These are phyloP conservation scores for Thelonectria olida DNA, from an alignment of 2,329 filamentous ascomycete genomes.

Conservation along the genomic window DNA sequence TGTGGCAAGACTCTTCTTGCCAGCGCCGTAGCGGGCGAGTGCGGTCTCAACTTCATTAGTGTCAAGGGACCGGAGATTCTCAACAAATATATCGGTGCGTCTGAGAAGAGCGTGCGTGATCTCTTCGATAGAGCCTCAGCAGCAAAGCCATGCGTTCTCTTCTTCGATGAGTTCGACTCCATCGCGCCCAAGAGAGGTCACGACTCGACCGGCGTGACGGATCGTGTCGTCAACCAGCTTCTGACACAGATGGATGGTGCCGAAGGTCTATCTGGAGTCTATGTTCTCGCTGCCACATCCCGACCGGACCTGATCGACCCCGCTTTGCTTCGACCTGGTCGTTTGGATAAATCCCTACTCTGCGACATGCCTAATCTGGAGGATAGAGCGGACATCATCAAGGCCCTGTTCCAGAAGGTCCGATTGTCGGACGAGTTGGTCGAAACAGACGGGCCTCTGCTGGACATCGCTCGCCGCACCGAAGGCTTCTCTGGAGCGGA, in stretches of 20 bases:
- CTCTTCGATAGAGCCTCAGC: constrained; percentile 93
- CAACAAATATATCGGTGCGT: constrained; percentile 99
- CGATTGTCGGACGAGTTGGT: constrained; percentile 75
- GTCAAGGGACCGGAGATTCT: constrained; percentile 98
- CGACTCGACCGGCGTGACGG: constrained; percentile 97
- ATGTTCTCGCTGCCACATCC: constrained; percentile 93
- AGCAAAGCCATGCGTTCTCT: constrained; percentile 91
- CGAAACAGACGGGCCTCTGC: constrained; percentile 63
- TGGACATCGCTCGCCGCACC: constrained; percentile 81
- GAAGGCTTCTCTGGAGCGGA: constrained; percentile 95
- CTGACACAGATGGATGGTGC: constrained; percentile 99
- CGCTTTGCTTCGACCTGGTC: constrained; percentile 87
- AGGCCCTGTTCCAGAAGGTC: constrained; percentile 83
- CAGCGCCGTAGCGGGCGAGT: constrained; percentile 96
- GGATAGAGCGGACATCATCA: constrained; percentile 89
- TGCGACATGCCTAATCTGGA: constrained; percentile 86
- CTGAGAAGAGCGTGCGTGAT: constrained; percentile 94
- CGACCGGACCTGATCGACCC: constrained; percentile 96
- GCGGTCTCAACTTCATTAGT: constrained; percentile 96
- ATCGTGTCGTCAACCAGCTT: constrained; percentile 97
- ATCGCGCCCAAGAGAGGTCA: constrained; percentile 98
- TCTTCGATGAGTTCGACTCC: constrained; percentile 98
- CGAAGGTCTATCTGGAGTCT: constrained; percentile 92
- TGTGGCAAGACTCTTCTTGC: constrained; percentile 97
- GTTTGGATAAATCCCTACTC: constrained; percentile 90